phyloP scores from a whole-genome alignment of 352 stramenopile species.

The Peronospora farinosa region DNA sequence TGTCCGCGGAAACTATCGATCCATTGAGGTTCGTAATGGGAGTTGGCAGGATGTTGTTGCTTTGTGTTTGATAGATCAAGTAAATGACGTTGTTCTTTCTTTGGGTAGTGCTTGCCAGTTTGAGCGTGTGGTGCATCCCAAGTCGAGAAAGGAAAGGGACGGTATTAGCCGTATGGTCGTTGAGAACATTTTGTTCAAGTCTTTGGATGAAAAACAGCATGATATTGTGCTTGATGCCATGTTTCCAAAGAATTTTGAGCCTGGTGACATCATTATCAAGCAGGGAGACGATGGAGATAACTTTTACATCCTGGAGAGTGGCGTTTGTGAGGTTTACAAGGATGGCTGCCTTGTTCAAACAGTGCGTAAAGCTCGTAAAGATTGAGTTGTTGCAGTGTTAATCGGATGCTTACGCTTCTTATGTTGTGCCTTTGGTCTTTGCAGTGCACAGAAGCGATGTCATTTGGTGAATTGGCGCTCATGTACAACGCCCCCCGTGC shows the following conservation, averaged over 20 bases:
- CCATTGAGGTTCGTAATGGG: constrained; percentile 40
- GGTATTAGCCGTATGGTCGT: constrained; percentile 76
- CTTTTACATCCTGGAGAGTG: constrained; percentile 94
- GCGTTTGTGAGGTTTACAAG: constrained; percentile 88
- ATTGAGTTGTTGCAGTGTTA: constrained; percentile 3
- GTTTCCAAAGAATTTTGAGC: constrained; percentile 80
- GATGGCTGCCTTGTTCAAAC: constrained; percentile 80
- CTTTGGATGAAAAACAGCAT: constrained; percentile 83
- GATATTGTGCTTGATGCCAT: constrained; percentile 84
- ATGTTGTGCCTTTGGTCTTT: constrained; percentile 1
- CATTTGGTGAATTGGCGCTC: constrained; percentile 95
- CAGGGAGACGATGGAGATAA: constrained; percentile 89
- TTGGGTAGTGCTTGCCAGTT: constrained; percentile 63
- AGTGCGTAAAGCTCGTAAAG: constrained; percentile 26
- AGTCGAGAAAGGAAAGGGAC: constrained; percentile 71
- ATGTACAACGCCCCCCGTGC: constrained; percentile 96
- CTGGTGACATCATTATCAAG: constrained; percentile 79
- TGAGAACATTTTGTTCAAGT: constrained; percentile 89
- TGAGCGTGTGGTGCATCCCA: constrained; percentile 76
- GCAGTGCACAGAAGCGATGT: constrained; percentile 80
- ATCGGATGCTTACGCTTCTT: constrained; percentile 1
- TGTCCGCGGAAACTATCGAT: constrained; percentile 85
- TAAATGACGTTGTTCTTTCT: constrained; percentile 9
- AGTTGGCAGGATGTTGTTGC: neutral
- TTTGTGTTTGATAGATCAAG: neutral